A percentile compares a stretch with the other conserved stretches of the same genome.
These are phyloP conservation scores for Annulohypoxylon nitens DNA, from an alignment of 495 filamentous ascomycete genomes.

Conservation along the genomic window DNA sequence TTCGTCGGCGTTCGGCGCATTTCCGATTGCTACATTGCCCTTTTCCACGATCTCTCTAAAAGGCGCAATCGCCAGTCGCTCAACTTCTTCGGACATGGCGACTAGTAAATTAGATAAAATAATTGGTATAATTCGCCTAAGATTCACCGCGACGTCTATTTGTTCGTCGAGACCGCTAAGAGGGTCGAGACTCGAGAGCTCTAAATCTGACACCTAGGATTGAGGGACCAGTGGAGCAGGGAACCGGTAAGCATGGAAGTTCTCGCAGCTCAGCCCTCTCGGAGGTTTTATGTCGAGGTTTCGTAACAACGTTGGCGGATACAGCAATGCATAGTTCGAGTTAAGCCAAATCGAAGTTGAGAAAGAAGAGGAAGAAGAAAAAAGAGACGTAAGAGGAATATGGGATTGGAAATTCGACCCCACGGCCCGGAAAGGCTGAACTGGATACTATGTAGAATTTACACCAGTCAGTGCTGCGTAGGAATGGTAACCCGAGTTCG, in stretches of 20 bases:
- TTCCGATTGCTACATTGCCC: conserved; percentile 53
- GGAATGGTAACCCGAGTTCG: conserved; percentile 42
- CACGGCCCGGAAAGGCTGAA: conserved; percentile 41
- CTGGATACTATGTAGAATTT: conserved; percentile 8
- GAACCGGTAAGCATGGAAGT: conserved; percentile 30
- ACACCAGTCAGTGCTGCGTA: conserved; percentile 8
- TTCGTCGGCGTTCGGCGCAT: conserved; percentile 51
- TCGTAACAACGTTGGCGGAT: conserved; percentile 30
- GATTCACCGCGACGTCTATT: conserved; percentile 23
- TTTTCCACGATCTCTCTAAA: conserved; percentile 59
- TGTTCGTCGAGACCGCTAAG: conserved; percentile 4
- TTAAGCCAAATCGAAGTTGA: conserved; percentile 8
- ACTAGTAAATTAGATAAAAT: conserved; percentile 9
- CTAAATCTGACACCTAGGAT: conserved; percentile 28
- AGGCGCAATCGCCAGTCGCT: conserved; percentile 55
- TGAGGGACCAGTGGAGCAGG: conserved; percentile 42
- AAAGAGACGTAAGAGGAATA: conserved; percentile 15
- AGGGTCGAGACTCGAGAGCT: conserved; percentile 11
- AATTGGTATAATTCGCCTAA: conserved; percentile 28
- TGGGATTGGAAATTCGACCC: conserved; percentile 42
- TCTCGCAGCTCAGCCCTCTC: conserved; percentile 39
- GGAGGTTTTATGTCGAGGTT: conserved; percentile 33
- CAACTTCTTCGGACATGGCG: conserved; percentile 55
- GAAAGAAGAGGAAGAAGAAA: conserved; percentile 19
- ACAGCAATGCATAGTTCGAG: conserved; percentile 30